Conservation (phyloP, 2,329 filamentous ascomycete species). For the Epichloe scottii region DNA sequence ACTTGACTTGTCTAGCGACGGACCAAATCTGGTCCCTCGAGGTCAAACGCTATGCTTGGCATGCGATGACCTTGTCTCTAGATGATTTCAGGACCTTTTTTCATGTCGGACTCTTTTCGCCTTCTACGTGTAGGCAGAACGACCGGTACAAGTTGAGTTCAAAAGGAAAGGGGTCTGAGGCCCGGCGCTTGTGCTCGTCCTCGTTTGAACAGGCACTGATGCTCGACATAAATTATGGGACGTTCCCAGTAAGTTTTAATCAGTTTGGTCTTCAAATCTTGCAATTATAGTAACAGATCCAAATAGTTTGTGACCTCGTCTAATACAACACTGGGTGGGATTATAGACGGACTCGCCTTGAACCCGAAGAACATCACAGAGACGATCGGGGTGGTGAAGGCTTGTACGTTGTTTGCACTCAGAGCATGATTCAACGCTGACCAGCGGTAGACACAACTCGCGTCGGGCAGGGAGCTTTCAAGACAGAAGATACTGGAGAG, state of each 20-base stretch:
- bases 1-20: too few species aligned
- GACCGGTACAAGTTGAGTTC: too few species aligned
- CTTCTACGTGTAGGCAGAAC: too few species aligned
- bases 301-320: slow-evolving; percentile 11
- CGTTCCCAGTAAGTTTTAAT: slow-evolving; percentile 17
- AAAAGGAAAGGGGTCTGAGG: slow-evolving; percentile 9
- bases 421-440: too few species aligned
- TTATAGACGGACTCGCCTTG: slow-evolving; percentile 15
- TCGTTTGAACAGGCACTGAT: slow-evolving; percentile 33
- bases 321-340: slow-evolving; percentile 15
- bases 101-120: too few species aligned
- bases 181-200: slow-evolving; percentile 10
- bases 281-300: neutral
- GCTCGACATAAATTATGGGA: slow-evolving; percentile 49
- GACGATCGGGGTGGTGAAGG: neutral
- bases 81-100: too few species aligned
- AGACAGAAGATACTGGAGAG: slow-evolving; percentile 9
- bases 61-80: too few species aligned
- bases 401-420: neutral
- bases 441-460: slow-evolving; percentile 5
- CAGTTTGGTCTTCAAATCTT: neutral
- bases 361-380: slow-evolving; percentile 41
- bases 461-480: slow-evolving; percentile 8
- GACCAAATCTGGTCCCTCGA: too few species aligned
- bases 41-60: too few species aligned